These are phyloP conservation scores for Boeremia exigua DNA, from an alignment of 2,329 filamentous ascomycete genomes.

Conservation along the genomic window DNA sequence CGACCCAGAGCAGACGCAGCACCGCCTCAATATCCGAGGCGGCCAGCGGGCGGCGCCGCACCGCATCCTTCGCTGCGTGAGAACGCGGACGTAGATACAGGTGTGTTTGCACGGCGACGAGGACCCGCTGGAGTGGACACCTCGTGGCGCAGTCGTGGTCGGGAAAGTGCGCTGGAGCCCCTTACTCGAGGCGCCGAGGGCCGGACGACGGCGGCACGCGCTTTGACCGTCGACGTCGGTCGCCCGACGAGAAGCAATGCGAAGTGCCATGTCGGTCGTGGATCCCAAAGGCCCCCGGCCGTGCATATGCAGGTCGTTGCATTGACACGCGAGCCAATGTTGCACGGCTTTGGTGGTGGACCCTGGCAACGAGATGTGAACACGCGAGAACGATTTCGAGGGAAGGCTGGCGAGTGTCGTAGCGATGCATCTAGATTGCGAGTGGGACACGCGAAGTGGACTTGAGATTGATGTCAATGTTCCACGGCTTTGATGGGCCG, in stretches of 20 bases:
- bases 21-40: not conserved
- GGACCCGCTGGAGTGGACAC: not conserved
- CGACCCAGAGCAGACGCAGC: not conserved
- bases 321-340: conserved; percentile 12
- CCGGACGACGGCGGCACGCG: not conserved
- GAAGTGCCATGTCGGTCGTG: too few species aligned
- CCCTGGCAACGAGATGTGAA: not conserved
- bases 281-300: not conserved
- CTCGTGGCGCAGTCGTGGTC: not conserved
- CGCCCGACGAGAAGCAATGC: too few species aligned
- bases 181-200: not conserved
- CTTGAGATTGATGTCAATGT: not conserved
- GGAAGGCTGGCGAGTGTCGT: not conserved
- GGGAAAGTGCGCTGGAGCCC: not conserved
- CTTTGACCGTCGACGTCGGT: not conserved
- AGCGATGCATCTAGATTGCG: not conserved
- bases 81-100: not conserved
- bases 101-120: not conserved
- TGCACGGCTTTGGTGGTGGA: not conserved
- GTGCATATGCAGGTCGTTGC: conserved; percentile 7
- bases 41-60: not conserved
- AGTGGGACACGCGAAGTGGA: not conserved
- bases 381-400: not conserved
- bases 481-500: not conserved
- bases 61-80: not conserved